Percentiles rank a stretch among this genome's conserved stretches.
Evolutionary conservation across 805 yeast species (phyloP).

Genomic region (Pichia deserticola): DNA sequence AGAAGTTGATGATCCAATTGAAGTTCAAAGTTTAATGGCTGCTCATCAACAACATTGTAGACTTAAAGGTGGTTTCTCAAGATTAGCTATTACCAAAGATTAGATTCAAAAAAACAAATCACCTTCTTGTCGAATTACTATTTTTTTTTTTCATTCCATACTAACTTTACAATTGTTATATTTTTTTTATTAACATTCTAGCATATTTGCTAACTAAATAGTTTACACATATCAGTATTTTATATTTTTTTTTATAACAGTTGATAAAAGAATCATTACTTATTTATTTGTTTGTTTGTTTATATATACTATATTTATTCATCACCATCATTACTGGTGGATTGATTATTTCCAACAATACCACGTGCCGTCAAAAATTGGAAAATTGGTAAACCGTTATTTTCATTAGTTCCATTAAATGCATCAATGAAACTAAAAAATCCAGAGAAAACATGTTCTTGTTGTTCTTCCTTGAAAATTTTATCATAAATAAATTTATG

Average conservation of each 20-base stretch:
- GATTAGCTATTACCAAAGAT: background rate
- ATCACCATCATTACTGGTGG: background rate
- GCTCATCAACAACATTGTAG: conserved; percentile 2
- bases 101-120: background rate
- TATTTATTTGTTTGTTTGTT: background rate
- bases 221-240: no score
- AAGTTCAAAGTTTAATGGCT: conserved; percentile 40
- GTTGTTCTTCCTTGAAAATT: conserved; percentile 82
- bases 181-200: no score
- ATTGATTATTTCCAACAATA: conserved; percentile 12
- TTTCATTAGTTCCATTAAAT: conserved; percentile 47
- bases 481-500: conserved; percentile 84
- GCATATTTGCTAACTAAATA: no score
- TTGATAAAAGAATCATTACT: no score
- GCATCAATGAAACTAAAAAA: conserved; percentile 88
- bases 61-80: conserved; percentile 2
- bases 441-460: conserved; percentile 82
- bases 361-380: conserved; percentile 50
- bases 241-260: no score
- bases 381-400: conserved; percentile 48
- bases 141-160: no score
- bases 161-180: no score
- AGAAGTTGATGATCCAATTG: conserved; percentile 39
- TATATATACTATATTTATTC: background rate
- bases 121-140: no score